phyloP scores from a whole-genome alignment of 352 stramenopile species.

The Phytophthora lateralis region DNA sequence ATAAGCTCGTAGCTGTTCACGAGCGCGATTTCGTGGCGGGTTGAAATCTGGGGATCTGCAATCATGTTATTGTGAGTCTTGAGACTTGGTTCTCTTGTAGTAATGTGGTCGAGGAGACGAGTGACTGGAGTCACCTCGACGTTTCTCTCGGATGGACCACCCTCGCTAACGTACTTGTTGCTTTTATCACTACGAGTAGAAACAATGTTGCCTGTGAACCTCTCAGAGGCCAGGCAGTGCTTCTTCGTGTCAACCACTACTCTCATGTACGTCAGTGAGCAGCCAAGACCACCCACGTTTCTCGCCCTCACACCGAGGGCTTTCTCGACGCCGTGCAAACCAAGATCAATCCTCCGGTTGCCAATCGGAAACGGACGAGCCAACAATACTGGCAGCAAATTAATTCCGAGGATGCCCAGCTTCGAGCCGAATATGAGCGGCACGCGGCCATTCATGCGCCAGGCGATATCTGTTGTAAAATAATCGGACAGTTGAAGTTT shows the following conservation, averaged over 20 bases:
- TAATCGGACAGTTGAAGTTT: constrained; percentile 22
- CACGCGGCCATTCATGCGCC: constrained; percentile 35
- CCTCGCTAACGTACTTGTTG: not conserved
- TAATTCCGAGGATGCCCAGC: constrained; percentile 33
- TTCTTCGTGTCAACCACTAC: constrained; percentile 12
- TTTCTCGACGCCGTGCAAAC: constrained; percentile 16
- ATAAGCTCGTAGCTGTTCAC: constrained; percentile 38
- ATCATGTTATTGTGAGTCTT: not conserved
- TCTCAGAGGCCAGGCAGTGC: not conserved
- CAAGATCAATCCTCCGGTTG: not conserved
- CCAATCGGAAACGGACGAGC: constrained; percentile 11
- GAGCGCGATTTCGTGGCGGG: not conserved
- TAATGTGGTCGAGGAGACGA: not conserved
- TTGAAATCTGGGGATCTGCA: not conserved
- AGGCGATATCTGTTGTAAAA: constrained; percentile 22
- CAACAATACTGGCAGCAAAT: constrained; percentile 33
- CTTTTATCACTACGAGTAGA: not conserved
- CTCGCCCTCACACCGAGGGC: constrained; percentile 12
- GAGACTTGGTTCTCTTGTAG: not conserved
- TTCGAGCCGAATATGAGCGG: constrained; percentile 33
- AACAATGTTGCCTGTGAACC: not conserved
- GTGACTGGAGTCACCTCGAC: not conserved
- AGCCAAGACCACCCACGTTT: constrained; percentile 13
- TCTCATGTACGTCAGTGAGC: constrained; percentile 3
- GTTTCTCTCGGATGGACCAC: not conserved